Evolutionary conservation across 2,329 filamentous ascomycete genomes (phyloP).

Genomic region (Verticillium nonalfalfae): DNA sequence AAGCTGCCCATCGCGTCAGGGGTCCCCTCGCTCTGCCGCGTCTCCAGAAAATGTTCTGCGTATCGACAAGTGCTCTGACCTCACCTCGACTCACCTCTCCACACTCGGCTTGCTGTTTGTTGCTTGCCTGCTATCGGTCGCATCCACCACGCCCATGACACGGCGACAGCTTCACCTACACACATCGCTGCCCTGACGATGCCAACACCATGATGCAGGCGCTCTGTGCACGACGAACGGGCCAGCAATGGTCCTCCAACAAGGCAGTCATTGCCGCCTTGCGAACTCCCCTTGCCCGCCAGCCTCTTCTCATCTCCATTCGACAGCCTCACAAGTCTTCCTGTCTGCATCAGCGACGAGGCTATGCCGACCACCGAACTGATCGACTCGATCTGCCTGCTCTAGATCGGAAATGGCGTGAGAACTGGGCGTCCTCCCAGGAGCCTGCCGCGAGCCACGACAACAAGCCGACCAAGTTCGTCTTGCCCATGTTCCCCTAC

Average conservation of each 20-base stretch:
- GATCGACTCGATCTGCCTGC: constrained; percentile 36
- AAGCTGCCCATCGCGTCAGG: not conserved
- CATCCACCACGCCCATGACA: not conserved
- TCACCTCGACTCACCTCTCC: not conserved
- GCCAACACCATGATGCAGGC: constrained; percentile 19
- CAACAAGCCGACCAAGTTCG: constrained; percentile 43
- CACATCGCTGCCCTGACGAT: constrained; percentile 7
- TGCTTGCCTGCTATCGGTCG: too few species aligned
- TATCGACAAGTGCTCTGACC: not conserved
- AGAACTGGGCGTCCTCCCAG: constrained; percentile 29
- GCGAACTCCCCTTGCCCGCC: constrained; percentile 2
- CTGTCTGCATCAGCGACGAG: constrained; percentile 16
- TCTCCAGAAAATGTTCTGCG: not conserved
- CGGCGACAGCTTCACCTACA: not conserved
- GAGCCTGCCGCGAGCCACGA: constrained; percentile 6
- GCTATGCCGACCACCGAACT: constrained; percentile 22
- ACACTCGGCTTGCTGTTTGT: not conserved
- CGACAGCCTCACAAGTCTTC: not conserved
- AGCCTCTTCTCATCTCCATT: not conserved
- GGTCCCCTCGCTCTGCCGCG: not conserved
- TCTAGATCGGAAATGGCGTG: constrained; percentile 47
- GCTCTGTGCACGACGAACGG: constrained; percentile 17
- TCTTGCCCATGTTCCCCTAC: constrained; percentile 91
- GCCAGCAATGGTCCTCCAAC: constrained; percentile 9
- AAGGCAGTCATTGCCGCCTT: constrained; percentile 2